Evolutionary conservation across 129 eudicot species (phyloP).

Genomic region (Flaveria linearis): DNA sequence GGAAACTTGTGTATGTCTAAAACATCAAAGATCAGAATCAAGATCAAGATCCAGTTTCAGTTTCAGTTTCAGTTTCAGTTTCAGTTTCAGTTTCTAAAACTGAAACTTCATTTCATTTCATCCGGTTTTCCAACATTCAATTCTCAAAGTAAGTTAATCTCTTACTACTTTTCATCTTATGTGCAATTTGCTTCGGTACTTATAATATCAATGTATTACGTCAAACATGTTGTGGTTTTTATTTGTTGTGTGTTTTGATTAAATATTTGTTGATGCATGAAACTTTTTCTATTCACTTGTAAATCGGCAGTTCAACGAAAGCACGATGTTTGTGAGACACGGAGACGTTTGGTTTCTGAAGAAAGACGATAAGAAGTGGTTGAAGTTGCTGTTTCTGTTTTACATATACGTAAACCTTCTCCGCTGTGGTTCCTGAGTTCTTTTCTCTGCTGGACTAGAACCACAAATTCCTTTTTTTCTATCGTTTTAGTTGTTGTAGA

Average conservation of each 20-base stretch:
- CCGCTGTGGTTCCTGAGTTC: constrained; percentile 50
- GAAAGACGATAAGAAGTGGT: constrained; percentile 50
- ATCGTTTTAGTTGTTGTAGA: not conserved
- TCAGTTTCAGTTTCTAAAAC: constrained; percentile 4
- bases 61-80: constrained; percentile 3
- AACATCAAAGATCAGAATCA: constrained; percentile 24
- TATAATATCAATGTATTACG: not conserved
- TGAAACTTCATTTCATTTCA: not conserved
- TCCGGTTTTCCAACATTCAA: not conserved
- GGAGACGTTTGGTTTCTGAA: constrained; percentile 48
- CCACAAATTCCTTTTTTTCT: not conserved
- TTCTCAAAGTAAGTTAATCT: constrained; percentile 27
- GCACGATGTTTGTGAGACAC: constrained; percentile 49
- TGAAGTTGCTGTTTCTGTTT: constrained; percentile 54
- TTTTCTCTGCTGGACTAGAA: constrained; percentile 1
- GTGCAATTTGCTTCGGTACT: too few relatives aligned
- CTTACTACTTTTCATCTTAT: not conserved
- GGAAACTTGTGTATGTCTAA: constrained; percentile 41
- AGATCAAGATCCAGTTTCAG: not conserved
- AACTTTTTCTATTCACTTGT: constrained; percentile 20
- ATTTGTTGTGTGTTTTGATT: not conserved
- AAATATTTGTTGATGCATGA: constrained; percentile 1
- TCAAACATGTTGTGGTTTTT: not conserved
- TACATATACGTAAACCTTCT: constrained; percentile 49
- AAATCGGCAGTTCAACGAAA: constrained; percentile 40